These are phyloP conservation scores for Ceratobasidium sp. DNA, from an alignment of 1,284 basidiomycete genomes.

Conservation along the genomic window DNA sequence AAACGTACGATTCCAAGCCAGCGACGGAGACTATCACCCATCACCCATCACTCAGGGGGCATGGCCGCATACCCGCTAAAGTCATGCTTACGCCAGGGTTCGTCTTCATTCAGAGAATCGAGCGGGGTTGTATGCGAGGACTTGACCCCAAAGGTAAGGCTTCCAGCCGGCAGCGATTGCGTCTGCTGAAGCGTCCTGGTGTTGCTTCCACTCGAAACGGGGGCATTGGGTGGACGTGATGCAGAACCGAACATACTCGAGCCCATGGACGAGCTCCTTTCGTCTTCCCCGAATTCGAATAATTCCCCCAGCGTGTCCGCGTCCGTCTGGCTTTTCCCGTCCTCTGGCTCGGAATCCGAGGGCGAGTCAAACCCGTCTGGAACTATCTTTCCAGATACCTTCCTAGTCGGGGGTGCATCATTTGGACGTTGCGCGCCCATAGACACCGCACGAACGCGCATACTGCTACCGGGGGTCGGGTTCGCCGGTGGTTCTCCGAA, in stretches of 20 bases:
- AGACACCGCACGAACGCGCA: conserved; percentile 35
- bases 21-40: neutral
- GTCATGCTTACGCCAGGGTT: conserved; percentile 39
- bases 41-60: conserved; percentile 36
- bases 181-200: conserved; percentile 37
- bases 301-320: conserved; percentile 20
- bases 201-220: neutral
- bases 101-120: conserved; percentile 33
- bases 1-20: conserved; percentile 3
- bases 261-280: conserved; percentile 6
- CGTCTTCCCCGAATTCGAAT: conserved; percentile 41
- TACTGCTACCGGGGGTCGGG: conserved; percentile 8
- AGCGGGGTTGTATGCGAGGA: conserved; percentile 8
- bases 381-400: neutral
- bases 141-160: conserved; percentile 26
- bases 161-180: conserved; percentile 40
- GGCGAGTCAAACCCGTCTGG: conserved; percentile 29
- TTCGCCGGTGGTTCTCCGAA: conserved; percentile 35
- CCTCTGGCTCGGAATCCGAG: conserved; percentile 31
- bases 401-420: neutral
- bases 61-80: conserved; percentile 24
- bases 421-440: conserved; percentile 24
- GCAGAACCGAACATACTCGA: conserved; percentile 39
- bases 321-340: conserved; percentile 13
- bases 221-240: neutral